Base-by-base conservation (phyloP, 1,139 yeast species). In the Blastobotrys ciferrii region DNA sequence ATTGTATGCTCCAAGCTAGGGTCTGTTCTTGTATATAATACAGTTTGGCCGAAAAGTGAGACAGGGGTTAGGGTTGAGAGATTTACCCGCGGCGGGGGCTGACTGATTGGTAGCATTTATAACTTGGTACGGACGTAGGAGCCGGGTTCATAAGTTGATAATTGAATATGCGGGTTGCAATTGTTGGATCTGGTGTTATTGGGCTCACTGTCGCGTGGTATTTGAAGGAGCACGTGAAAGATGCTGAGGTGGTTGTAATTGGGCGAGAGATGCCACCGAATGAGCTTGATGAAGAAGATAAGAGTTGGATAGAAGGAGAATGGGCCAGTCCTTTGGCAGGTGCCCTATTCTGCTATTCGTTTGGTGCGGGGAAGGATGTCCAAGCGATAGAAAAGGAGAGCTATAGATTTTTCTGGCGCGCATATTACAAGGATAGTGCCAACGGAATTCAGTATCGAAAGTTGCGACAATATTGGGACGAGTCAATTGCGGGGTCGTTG, bases 261-360 rank as follows among this genome's bases (percentile, higher is more conserved):
- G 82, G 84, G 0, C 69, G 73, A 23, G 70, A 77, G 50, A 74
- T 81, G 45, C 88, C 88, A 15, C 73, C 76, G 15, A 47, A 36
- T 1, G n/a, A 13, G 65, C n/a, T n/a, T n/a, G 46, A 46, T 15
- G 51, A 53, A 15, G 46, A 41, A 7, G 42, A 20, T 14, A 23
- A 35, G 39, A 32, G 32, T 15, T 56, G 59, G 59, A 49, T 69
- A 42, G 53, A 67, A 15, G 69, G 65, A 23, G 66, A 70, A 33
- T 84, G 81, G 61, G 82, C 89, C 1, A 80, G 87, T 0, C 79
- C 84, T 1, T 82, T 84, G 81, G 86, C 87, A 1, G 89, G 89
- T 5, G 89, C 89, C 6, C 88, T 83, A 63, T 82, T 75, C 66
- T 72, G 87, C 52, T 87, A 88, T 2, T 74, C 73, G 50, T 87